Percentiles rank a stretch among this genome's conserved stretches.
Evolutionary conservation across 192 early-diverging fungal species (phyloP).

Genomic region (Podila verticillata): DNA sequence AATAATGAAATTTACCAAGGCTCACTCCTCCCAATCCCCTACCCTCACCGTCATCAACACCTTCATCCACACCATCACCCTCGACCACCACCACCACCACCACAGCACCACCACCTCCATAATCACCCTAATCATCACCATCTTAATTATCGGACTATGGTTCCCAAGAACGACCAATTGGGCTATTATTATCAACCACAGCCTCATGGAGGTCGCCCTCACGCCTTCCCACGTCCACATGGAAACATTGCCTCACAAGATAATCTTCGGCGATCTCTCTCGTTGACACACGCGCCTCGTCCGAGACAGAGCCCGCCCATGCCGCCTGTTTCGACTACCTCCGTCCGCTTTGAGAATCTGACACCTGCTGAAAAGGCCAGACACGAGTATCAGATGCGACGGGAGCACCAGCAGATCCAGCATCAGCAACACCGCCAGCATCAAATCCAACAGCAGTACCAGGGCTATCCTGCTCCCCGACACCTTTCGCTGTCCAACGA

Average conservation of each 20-base stretch:
- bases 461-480: conserved; percentile 3
- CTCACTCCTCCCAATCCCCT: no score
- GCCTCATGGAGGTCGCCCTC: not conserved
- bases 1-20: no score
- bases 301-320: not conserved
- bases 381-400: conserved; percentile 33
- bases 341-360: conserved; percentile 12
- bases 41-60: not conserved
- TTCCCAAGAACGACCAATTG: not conserved
- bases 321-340: not conserved
- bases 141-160: not conserved
- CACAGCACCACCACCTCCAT: not conserved
- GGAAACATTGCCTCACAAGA: not conserved
- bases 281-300: conserved; percentile 1
- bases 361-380: conserved; percentile 31
- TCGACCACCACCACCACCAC: not conserved
- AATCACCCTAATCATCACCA: conserved; percentile 8
- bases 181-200: not conserved
- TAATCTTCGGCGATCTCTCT: conserved; percentile 12
- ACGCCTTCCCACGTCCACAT: not conserved
- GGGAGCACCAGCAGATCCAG: conserved; percentile 25
- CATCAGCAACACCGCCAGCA: conserved; percentile 26
- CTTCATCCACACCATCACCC: not conserved
- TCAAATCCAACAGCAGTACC: conserved; percentile 9
- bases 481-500: not conserved